These are phyloP conservation scores for Ceratobasidium sp. DNA, from an alignment of 1,284 basidiomycete genomes.

Conservation along the genomic window DNA sequence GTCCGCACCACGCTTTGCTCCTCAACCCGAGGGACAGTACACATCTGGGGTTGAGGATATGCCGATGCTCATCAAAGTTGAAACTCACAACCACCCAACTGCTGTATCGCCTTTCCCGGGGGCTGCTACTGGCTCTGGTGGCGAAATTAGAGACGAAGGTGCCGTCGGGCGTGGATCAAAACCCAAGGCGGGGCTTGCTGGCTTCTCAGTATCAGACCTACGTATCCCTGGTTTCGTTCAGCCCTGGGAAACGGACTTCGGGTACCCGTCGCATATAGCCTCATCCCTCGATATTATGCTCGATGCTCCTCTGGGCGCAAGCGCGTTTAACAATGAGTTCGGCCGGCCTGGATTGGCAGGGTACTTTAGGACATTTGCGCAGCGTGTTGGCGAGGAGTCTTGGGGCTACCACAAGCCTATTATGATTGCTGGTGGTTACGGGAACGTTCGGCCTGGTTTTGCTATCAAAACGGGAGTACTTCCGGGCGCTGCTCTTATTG, in stretches of 20 bases:
- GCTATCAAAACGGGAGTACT: constrained; percentile 80
- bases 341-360: constrained; percentile 88
- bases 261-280: constrained; percentile 90
- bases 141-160: constrained; percentile 98
- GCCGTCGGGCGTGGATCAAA: constrained; percentile 94
- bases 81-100: constrained; percentile 99
- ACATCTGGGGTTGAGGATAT: constrained; percentile 72
- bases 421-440: constrained; percentile 98
- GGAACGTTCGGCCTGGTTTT: constrained; percentile 87
- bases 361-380: constrained; percentile 90
- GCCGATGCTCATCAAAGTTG: constrained; percentile 96
- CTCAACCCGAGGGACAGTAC: constrained; percentile 66
- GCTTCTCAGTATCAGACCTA: constrained; percentile 96
- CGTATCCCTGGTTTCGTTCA: constrained; percentile 87
- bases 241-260: constrained; percentile 93
- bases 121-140: constrained; percentile 96
- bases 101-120: constrained; percentile 98
- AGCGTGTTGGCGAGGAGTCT: constrained; percentile 74
- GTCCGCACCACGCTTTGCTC: constrained; percentile 80
- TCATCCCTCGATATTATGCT: constrained; percentile 97
- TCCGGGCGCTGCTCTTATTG: constrained; percentile 86
- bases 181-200: constrained; percentile 94
- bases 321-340: constrained; percentile 99
- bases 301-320: constrained; percentile 93
- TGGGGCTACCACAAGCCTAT: constrained; percentile 99